Evolutionary conservation across 1,139 yeast species (phyloP).

Genomic region (Debaryomyces udenii): DNA sequence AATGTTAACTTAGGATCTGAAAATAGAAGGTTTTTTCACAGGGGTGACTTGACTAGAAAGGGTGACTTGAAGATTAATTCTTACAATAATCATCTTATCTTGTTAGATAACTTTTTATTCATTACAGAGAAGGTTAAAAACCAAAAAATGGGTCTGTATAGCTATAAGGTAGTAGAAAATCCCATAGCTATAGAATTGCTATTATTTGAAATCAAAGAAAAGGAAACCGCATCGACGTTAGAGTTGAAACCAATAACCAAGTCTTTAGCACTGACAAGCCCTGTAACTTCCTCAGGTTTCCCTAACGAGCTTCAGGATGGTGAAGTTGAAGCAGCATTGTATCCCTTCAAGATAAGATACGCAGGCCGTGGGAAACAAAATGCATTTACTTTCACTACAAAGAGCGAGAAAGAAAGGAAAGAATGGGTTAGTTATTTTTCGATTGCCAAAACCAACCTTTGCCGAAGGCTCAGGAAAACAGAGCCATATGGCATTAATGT

Average conservation of each 20-base stretch:
- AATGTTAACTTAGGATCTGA: conserved; percentile 58
- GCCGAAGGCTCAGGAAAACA: conserved; percentile 43
- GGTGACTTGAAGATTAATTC: conserved; percentile 64
- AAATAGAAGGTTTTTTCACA: conserved; percentile 57
- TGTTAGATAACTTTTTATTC: conserved; percentile 73
- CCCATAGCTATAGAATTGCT: conserved; percentile 66
- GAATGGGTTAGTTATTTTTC: conserved; percentile 63
- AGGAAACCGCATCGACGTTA: conserved; percentile 20
- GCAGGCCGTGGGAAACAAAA: conserved; percentile 49
- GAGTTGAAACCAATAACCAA: conserved; percentile 26
- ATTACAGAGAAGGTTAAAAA: conserved; percentile 56
- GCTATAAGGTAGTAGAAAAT: conserved; percentile 52
- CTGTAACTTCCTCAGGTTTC: conserved; percentile 16
- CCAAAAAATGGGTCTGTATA: conserved; percentile 25
- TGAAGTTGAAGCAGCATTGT: conserved; percentile 42
- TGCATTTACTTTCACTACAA: conserved; percentile 59
- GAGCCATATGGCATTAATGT: conserved; percentile 61
- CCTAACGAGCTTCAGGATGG: conserved; percentile 17
- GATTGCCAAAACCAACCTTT: conserved; percentile 56
- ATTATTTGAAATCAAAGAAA: conserved; percentile 52
- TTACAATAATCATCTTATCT: conserved; percentile 53
- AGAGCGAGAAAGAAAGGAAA: conserved; percentile 55
- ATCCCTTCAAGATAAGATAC: conserved; percentile 43
- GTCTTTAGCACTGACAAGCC: conserved; percentile 20
- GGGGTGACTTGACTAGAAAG: conserved; percentile 65